Percentiles rank a stretch among this genome's conserved stretches.
Evolutionary conservation across 306 rosid genomes (phyloP).

Genomic region (Cucurbita ficifolia): DNA sequence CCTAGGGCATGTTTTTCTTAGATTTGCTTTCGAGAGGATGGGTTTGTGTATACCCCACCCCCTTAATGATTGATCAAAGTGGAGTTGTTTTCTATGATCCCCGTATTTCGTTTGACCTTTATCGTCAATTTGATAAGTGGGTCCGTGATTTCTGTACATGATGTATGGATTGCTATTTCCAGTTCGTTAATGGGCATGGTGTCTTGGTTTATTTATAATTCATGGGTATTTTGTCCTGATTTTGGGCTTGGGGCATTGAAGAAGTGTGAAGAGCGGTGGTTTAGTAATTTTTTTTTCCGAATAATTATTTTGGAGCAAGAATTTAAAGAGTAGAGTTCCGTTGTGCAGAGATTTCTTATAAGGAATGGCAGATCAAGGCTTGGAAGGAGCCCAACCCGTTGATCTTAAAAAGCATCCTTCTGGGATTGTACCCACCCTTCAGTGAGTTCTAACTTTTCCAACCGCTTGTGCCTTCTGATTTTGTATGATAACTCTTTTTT

Average conservation of each 20-base stretch:
- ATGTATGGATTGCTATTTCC: neutral
- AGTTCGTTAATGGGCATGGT: neutral
- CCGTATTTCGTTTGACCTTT: neutral
- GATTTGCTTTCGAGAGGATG: neutral
- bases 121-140: neutral
- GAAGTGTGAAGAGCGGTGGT: neutral
- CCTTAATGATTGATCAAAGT: neutral
- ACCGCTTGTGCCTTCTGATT: neutral
- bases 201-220: neutral
- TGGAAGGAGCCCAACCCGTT: constrained; percentile 78
- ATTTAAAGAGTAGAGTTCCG: neutral
- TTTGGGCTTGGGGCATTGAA: neutral
- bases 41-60: neutral
- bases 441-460: constrained; percentile 41
- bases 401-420: constrained; percentile 82
- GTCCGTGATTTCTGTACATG: neutral
- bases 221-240: neutral
- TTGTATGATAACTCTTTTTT: neutral
- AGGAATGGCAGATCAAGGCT: constrained; percentile 67
- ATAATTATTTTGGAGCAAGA: neutral
- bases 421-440: constrained; percentile 89
- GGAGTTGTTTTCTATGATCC: neutral
- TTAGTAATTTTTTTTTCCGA: neutral
- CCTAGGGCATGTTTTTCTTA: neutral
- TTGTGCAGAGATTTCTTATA: neutral